These are phyloP conservation scores for Arbutus unedo DNA, from an alignment of 148 eudicot genomes.

Conservation along the genomic window DNA sequence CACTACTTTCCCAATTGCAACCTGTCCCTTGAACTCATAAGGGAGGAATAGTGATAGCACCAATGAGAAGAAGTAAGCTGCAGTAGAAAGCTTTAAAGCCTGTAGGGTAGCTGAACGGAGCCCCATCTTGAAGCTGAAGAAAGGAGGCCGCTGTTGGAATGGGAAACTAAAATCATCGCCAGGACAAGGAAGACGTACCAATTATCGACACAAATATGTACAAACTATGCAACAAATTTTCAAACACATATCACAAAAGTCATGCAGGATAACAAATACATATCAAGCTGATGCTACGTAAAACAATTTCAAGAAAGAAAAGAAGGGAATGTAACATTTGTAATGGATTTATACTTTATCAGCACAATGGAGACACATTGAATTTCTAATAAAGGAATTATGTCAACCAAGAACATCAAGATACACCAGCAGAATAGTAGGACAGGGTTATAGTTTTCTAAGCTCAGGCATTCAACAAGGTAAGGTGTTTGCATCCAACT, in stretches of 20 bases:
- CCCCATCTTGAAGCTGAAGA: conserved; percentile 96
- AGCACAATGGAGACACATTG: background rate
- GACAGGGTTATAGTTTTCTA: background rate
- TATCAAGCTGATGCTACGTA: background rate
- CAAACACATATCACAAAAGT: background rate
- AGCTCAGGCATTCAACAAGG: background rate
- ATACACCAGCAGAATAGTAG: background rate
- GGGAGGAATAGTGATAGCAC: conserved; percentile 34
- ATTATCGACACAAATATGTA: background rate
- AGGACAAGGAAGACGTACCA: conserved; percentile 11
- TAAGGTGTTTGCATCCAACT: background rate
- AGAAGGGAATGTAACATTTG: background rate
- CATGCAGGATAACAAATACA: background rate
- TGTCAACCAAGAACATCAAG: background rate
- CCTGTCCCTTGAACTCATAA: conserved; percentile 25
- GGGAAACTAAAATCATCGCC: conserved; percentile 14
- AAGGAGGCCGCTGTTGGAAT: conserved; percentile 74
- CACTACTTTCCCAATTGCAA: conserved; percentile 37
- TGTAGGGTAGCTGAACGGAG: conserved; percentile 47
- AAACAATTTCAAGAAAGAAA: too few species aligned
- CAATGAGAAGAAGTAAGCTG: conserved; percentile 49
- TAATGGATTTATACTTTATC: background rate
- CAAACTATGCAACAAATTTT: background rate
- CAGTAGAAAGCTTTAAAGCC: conserved; percentile 57
- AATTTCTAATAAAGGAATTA: background rate